A percentile compares a stretch with the other conserved stretches of the same genome.
These are phyloP conservation scores for Ganoderma boninense DNA, from an alignment of 1,284 basidiomycete genomes.

Conservation along the genomic window DNA sequence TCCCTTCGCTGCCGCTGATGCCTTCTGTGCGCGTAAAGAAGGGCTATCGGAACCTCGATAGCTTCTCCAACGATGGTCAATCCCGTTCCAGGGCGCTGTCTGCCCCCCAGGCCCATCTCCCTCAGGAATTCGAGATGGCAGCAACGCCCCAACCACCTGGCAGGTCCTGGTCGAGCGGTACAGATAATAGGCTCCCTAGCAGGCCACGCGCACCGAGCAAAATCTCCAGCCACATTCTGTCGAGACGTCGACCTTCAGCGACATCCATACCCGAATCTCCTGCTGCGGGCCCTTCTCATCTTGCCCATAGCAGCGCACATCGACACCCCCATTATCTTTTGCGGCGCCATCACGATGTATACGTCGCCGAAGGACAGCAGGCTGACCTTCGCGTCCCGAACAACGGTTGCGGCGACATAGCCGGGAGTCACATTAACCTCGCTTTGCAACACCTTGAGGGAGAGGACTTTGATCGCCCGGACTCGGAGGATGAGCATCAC, in stretches of 20 bases:
- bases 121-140: slow-evolving; percentile 1
- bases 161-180: slow-evolving; percentile 17
- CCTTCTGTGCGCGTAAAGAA: slow-evolving; percentile 65
- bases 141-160: neutral
- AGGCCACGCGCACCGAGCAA: slow-evolving; percentile 35
- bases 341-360: slow-evolving; percentile 16
- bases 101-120: neutral
- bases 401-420: slow-evolving; percentile 45
- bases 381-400: slow-evolving; percentile 43
- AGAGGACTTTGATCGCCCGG: slow-evolving; percentile 19
- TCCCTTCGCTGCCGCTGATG: slow-evolving; percentile 44
- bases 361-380: slow-evolving; percentile 42
- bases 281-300: slow-evolving; percentile 18
- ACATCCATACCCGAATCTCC: neutral
- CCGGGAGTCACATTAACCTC: slow-evolving; percentile 47
- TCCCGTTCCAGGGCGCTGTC: slow-evolving; percentile 24
- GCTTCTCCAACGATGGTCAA: slow-evolving; percentile 29
- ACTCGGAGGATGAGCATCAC: slow-evolving; percentile 51
- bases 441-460: slow-evolving; percentile 30
- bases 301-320: slow-evolving; percentile 8
- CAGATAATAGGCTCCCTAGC: slow-evolving; percentile 2
- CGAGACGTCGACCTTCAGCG: slow-evolving; percentile 13
- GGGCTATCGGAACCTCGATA: slow-evolving; percentile 52
- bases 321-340: slow-evolving; percentile 9
- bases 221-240: slow-evolving; percentile 40